Base-by-base conservation (phyloP, 495 filamentous ascomycete species). In the Lasiosphaeris hirsuta region DNA sequence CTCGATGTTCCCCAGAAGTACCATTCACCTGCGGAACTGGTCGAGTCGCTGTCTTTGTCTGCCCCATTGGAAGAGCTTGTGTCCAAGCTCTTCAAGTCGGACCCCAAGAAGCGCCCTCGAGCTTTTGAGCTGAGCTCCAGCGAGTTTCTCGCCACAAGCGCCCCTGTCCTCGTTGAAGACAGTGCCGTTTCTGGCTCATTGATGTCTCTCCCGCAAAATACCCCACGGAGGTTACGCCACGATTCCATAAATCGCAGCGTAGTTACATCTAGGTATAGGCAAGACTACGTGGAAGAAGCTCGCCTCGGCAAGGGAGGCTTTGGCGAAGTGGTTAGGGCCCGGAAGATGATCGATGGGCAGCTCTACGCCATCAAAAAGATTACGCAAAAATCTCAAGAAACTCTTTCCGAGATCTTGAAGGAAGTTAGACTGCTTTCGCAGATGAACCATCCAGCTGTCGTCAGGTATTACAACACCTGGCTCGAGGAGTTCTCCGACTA, bases 341-440 rank as follows among this genome's bases (percentile, higher is more conserved):
- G 95, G 55, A 96, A 96, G 64, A 95, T 92, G 70, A 81, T 96
- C 7, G 93, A 97, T 71, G 90, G 90, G 8, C 87, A 89, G 51
- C 84, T 95, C 10, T 98, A 98, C 78, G 94, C 94, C 4, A 85
- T 98, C 59, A 98, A 98, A 70, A 97, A 97, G 66, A 95, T 98
- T 52, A 90, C 85, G 18, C 87, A 92, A 59, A 86, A 85, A 49
- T 90, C 90, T 14, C 81, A 88, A 38, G 78, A 86, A 38, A 89
- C 89, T 19, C 74, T 97, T 47, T 88, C 89, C 18, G 87, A 93
- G 61, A 90, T 96, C 19, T 74, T 97, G 30, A 96, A 90, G 36
- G 94, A 98, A 71, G 92, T 96, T 45, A 87, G 91, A 69, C 73
- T 97, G 18, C 79, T 98, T 8, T 96, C 94, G 13, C 83, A 88